Base-by-base conservation (phyloP, 768 basidiomycete genomes). In the Boletus speciosus region DNA sequence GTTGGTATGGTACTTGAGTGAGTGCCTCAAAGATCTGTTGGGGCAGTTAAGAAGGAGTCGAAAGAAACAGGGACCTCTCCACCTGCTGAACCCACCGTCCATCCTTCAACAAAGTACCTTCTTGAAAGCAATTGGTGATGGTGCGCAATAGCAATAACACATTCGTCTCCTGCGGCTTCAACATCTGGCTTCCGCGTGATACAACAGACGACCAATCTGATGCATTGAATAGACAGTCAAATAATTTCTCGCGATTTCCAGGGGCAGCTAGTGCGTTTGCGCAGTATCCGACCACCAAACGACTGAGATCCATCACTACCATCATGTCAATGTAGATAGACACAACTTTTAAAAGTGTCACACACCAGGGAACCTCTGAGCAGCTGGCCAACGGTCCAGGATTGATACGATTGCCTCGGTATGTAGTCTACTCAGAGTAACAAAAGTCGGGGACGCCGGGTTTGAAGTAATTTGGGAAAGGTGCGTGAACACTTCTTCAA, bases 161-260 rank as follows among this genome's bases (percentile, higher is more conserved):
- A 64, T 98, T 98, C 16, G 87, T 96, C 67, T 97, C 94, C 52
- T 85, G 76, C 7, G 83, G 69, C 71, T 93, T 97, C 4, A 76
- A 68, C 35, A 87, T 67, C 0, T 85, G 77, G n/a, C 70, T 66
- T 29, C 74, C 63, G 80, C 83, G 83, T 1, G 81, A 75, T 31
- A 74, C 58, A 48, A 66, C 56, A 37, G 60, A 55, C 38, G 55
- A 66, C 85, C 88, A 90, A 47, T 87, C 85, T 3, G 85, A 80
- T 14, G 84, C 88, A 50, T 73, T 74, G 68, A 93, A 82, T 11
- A 95, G 68, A 1, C 80, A 73, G 19, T 81, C 76, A 21, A 88
- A 77, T 66, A 88, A 84, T 19, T 68, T 70, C 37, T 79, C 74
- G 48, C 78, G 77, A 49, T 78, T 58, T 43, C 67, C 75, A 1